Base-by-base conservation (phyloP, 306 rosid species). In the Inga laurina region DNA sequence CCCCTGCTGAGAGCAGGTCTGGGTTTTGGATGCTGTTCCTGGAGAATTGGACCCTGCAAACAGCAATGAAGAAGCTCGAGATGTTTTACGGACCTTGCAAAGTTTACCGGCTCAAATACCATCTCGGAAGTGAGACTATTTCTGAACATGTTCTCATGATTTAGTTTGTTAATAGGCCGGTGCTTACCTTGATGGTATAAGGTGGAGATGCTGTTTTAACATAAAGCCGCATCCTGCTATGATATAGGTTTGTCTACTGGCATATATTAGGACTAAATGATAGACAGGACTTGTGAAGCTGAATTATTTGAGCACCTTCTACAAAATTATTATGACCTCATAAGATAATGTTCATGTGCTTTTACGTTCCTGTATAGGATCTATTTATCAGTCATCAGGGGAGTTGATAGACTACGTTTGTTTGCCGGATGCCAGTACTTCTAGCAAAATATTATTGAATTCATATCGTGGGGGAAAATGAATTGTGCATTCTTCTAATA, bases 11-110 rank as follows among this genome's bases (percentile, higher is more conserved):
- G 89, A 86, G 84, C 97, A 96, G 99, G 88, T 96, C 34, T 96
- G 98, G 98, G 93, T 93, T 79, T 87, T 96, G 85, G 99, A 96
- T 88, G 88, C 98, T 14, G 89, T 93, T 72, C 97, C 94, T 2
- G 99, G 97, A 84, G 92, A 88, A 84, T 89, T 91, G 85, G 84
- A 52, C 81, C 46, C 83, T 52, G 86, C 76, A 85, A 86, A 83
- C 83, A 87, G 88, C 77, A 87, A 90, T 43, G 97, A 92, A 32
- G 99, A 96, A 81, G 95, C 93, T 16, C 91, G 90, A 72, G 84
- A 84, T 80, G 92, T 96, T 75, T 85, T 96, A 84, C 76, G 62
- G 79, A 91, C 98, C 52, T 87, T 96, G 90, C 89, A 90, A 88
- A 86, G 93, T 77, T 85, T 96, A 66, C 98, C 98, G 24, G 72